Percentiles rank a stretch among this genome's conserved stretches.
Evolutionary conservation across 2,329 filamentous ascomycete genomes (phyloP).

Genomic region (Lecanicillium sp.): DNA sequence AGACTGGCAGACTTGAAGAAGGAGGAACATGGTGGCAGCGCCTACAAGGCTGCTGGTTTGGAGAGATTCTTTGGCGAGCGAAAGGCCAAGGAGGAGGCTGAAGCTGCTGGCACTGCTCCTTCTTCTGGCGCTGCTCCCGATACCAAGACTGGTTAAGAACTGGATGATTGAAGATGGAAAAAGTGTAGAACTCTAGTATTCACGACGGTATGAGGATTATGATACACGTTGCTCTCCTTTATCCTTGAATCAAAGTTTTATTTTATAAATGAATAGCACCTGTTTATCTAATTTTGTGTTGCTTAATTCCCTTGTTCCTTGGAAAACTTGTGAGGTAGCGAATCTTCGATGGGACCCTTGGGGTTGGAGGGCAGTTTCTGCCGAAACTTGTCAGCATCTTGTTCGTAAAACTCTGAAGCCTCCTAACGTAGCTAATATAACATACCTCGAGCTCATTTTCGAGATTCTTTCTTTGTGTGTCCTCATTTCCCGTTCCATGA

Average conservation of each 20-base stretch:
- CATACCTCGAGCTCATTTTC: constrained; percentile 41
- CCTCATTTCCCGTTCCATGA: constrained; percentile 46
- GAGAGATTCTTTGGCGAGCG: constrained; percentile 50
- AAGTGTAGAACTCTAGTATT: neutral
- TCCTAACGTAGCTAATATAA: constrained; percentile 10
- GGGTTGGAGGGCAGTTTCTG: constrained; percentile 58
- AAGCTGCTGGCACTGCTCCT: constrained; percentile 13
- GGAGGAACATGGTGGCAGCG: constrained; percentile 48
- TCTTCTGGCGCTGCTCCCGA: constrained; percentile 10
- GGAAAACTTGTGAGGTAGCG: constrained; percentile 50
- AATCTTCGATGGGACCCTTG: constrained; percentile 52
- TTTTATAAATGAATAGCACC: neutral
- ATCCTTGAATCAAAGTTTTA: no score
- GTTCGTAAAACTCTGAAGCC: neutral
- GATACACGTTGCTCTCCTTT: no score
- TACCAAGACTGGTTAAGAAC: constrained; percentile 8
- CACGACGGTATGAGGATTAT: no score
- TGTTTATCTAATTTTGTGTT: neutral
- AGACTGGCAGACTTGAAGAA: constrained; percentile 85
- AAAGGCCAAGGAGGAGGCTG: constrained; percentile 34
- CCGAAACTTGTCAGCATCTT: neutral
- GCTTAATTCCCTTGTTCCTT: constrained; percentile 28
- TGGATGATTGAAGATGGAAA: neutral
- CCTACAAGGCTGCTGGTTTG: constrained; percentile 50
- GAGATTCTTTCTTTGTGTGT: constrained; percentile 44